Conservation (phyloP, 1,284 basidiomycete species). For the Garcileccinum viscosum region DNA sequence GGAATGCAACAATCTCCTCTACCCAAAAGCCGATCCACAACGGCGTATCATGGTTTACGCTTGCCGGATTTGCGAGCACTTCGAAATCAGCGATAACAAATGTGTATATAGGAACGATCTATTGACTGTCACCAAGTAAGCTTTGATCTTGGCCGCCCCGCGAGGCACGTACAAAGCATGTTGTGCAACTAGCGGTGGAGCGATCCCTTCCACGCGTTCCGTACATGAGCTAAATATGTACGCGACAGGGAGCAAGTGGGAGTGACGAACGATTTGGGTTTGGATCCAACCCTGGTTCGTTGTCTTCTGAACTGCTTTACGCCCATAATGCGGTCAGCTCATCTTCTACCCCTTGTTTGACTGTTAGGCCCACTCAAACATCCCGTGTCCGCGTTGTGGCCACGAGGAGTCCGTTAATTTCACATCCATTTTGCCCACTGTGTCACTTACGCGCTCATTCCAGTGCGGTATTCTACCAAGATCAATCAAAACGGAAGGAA, state of each 20-base stretch:
- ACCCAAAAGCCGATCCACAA: slow-evolving; percentile 89
- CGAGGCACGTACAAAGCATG: neutral
- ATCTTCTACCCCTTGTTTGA: neutral
- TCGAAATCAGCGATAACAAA: slow-evolving; percentile 86
- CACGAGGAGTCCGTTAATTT: slow-evolving; percentile 68
- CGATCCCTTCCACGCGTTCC: neutral
- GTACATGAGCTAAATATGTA: slow-evolving; percentile 4
- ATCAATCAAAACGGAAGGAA: slow-evolving; percentile 92
- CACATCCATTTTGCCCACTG: slow-evolving; percentile 9
- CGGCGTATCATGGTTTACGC: slow-evolving; percentile 90
- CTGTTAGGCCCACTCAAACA: slow-evolving; percentile 72
- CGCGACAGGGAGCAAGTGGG: slow-evolving; percentile 85
- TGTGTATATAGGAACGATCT: slow-evolving; percentile 95
- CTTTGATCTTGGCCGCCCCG: slow-evolving; percentile 21
- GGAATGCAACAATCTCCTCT: slow-evolving; percentile 94
- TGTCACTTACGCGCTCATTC: slow-evolving; percentile 15
- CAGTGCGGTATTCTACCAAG: slow-evolving; percentile 91
- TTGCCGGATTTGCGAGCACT: slow-evolving; percentile 91
- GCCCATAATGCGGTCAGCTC: neutral
- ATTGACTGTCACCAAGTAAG: slow-evolving; percentile 91
- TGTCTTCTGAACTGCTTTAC: neutral
- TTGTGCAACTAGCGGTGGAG: slow-evolving; percentile 17
- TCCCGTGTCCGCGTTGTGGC: slow-evolving; percentile 72
- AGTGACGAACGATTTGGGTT: slow-evolving; percentile 87
- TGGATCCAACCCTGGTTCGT: slow-evolving; percentile 88